Conservation (phyloP, 495 filamentous ascomycete species). For the Penicillium nucicola region DNA sequence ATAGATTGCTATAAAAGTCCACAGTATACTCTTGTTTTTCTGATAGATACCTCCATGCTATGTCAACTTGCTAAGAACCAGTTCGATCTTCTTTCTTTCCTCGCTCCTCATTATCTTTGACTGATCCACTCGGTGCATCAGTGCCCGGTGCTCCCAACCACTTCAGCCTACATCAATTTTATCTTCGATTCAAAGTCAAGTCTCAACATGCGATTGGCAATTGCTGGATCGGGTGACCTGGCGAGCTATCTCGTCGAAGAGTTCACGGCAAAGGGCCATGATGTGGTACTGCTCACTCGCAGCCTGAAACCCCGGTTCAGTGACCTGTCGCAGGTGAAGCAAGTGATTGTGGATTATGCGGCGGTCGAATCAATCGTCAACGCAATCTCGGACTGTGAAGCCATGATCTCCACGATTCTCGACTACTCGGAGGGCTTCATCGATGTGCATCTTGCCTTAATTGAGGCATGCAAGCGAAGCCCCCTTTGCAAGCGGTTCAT, state of each 20-base stretch:
- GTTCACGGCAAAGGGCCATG: not conserved
- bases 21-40: too few relatives aligned
- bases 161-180: not conserved
- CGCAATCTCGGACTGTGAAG: not conserved
- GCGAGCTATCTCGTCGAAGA: not conserved
- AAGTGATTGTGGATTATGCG: not conserved
- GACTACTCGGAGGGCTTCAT: not conserved
- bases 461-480: conserved; percentile 12
- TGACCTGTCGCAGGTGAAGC: not conserved
- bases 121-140: not conserved
- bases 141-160: not conserved
- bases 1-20: not conserved
- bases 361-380: not conserved
- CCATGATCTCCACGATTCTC: not conserved
- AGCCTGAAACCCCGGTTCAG: not conserved
- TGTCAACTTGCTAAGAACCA: not conserved
- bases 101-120: not conserved
- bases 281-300: not conserved
- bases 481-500: conserved; percentile 23
- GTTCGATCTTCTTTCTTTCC: not conserved
- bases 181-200: not conserved
- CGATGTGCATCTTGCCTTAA: conserved; percentile 1
- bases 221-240: not conserved
- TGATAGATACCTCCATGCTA: not conserved
- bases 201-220: not conserved